Evolutionary conservation across 805 yeast species (phyloP), one percentile per base, ranked within the genome.

Genomic region (Starmerella floricola): DNA sequence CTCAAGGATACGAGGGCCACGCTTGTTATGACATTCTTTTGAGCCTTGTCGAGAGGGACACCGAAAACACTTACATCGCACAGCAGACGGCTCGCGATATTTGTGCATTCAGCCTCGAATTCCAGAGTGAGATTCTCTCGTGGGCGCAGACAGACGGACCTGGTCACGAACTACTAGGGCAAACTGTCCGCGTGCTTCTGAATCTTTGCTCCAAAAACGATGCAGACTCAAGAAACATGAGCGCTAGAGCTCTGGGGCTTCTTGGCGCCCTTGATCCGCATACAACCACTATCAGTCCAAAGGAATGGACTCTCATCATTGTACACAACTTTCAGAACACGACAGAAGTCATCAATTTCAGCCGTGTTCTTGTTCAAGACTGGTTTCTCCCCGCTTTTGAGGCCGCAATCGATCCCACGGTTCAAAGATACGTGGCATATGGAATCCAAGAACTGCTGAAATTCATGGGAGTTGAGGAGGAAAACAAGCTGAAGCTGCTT

Each of bases 381-480:
- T 68, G 74, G 45, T 66, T 91, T n/a, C 79, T 87, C 8, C 85
- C 83, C 27, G 75, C 85, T 1, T 87, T 86, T 60, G 79, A 93
- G 76, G 86, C 95, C 0, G 79, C 95, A 1, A 81, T 79, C 27
- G 86, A 86, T 55, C 95, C 97, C 0, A 72, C 74, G 18, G 74
- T 76, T 37, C 98, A 91, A 58, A 67, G 82, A 44, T 82, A 79
- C 55, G 68, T 86, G 28, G 95, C 95, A 0, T 80, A 74, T 59
- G 80, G 88, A 0, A 83, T 91, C 73, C 99, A 91, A 58, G 91
- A 85, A 48, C 77, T 79, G 37, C 62, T 91, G 39, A 76, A 76
- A 49, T 69, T 75, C 13, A 44, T 50, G 76, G 32, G 31, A 2
- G 45, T 43, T 3, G 47, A 44, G 16, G 35, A 42, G 2, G 35